These are phyloP conservation scores for Pseudotsuga menziesii DNA, from an alignment of 75 land plant species.

Conservation along the genomic window DNA sequence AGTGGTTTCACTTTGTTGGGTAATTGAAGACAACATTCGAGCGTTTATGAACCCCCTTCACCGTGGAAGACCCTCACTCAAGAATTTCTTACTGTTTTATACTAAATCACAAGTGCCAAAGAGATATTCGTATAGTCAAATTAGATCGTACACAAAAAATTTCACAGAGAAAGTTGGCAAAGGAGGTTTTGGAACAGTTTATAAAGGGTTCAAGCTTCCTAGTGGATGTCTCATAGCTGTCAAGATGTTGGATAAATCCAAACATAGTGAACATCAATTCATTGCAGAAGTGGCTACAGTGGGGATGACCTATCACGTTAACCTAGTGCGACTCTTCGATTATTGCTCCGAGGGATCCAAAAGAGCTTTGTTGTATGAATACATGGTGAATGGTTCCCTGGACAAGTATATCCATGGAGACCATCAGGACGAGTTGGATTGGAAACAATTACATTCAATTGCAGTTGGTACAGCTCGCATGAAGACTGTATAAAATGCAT, in stretches of 20 bases:
- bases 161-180: conserved; percentile 62
- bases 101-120: neutral
- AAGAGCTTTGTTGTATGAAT: conserved; percentile 77
- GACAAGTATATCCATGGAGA: conserved; percentile 43
- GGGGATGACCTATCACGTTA: conserved; percentile 77
- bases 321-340: conserved; percentile 74
- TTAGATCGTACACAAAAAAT: conserved; percentile 8
- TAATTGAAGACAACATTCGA: neutral
- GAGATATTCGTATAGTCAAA: conserved; percentile 13
- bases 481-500: conserved; percentile 87
- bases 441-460: conserved; percentile 62
- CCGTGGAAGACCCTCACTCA: neutral
- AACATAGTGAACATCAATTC: conserved; percentile 87
- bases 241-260: conserved; percentile 70
- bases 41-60: neutral
- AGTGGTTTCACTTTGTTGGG: neutral
- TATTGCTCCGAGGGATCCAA: conserved; percentile 76
- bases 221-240: conserved; percentile 60
- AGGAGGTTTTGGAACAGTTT: conserved; percentile 89
- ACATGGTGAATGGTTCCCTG: conserved; percentile 76
- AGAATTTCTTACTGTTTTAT: neutral
- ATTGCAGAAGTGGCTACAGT: conserved; percentile 80
- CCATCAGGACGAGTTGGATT: conserved; percentile 31
- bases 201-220: conserved; percentile 53
- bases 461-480: conserved; percentile 79